Conservation (phyloP, 306 rosid genomes). For the Potentilla sterilis region DNA sequence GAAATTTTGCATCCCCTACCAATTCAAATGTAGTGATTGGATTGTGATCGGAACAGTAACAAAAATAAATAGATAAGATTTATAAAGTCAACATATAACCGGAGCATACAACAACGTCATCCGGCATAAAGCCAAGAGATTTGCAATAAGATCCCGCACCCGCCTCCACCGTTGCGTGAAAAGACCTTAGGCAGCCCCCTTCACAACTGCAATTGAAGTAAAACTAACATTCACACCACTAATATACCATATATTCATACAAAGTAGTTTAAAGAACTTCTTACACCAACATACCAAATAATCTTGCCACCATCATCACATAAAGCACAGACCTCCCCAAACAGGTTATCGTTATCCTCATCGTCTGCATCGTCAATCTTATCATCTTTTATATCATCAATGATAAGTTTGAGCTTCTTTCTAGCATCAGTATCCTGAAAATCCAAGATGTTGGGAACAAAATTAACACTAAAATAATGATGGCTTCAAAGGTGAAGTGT, state of each 20-base stretch:
- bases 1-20: constrained; percentile 60
- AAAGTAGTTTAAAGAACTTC: background rate
- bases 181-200: constrained; percentile 88
- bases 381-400: constrained; percentile 25
- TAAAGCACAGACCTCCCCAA: constrained; percentile 70
- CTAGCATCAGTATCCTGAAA: constrained; percentile 59
- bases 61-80: constrained; percentile 5
- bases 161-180: constrained; percentile 61
- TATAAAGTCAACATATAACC: constrained; percentile 19
- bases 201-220: constrained; percentile 63
- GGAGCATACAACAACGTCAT: constrained; percentile 63
- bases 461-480: background rate
- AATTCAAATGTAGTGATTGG: constrained; percentile 22
- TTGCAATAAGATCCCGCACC: constrained; percentile 58
- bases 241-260: background rate
- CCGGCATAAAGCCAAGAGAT: constrained; percentile 60
- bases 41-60: background rate
- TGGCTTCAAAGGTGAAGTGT: constrained; percentile 7
- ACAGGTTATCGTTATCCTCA: constrained; percentile 47
- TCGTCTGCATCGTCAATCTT: constrained; percentile 27
- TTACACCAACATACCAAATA: constrained; percentile 35
- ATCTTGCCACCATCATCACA: constrained; percentile 86
- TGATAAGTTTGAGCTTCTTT: constrained; percentile 45
- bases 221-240: constrained; percentile 3
- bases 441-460: constrained; percentile 19